Conservation (phyloP, 345 rosid genomes). For the Arabidopsis arenosa region DNA sequence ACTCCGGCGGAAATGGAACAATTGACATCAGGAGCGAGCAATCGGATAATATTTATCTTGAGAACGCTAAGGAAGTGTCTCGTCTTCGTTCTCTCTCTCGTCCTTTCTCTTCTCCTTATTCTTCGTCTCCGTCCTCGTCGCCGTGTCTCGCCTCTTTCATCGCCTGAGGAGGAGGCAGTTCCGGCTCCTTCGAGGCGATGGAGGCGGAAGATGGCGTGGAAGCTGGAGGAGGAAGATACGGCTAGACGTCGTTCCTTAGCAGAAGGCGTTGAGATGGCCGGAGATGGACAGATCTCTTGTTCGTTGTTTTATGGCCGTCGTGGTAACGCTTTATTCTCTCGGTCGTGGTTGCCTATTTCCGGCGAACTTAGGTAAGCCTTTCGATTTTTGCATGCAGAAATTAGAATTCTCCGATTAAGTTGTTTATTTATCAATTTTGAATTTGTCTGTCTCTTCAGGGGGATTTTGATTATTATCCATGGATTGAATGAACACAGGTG, state of each 20-base stretch:
- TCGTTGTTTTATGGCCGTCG: constrained; percentile 67
- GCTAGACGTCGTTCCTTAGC: constrained; percentile 80
- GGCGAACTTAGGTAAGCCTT: constrained; percentile 63
- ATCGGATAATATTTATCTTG: constrained; percentile 83
- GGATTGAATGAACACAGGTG: constrained; percentile 99
- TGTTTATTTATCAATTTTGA: constrained; percentile 12
- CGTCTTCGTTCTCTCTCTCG: constrained; percentile 56
- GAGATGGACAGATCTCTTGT: constrained; percentile 45
- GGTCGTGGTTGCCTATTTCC: constrained; percentile 84
- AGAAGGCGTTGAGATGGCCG: constrained; percentile 65
- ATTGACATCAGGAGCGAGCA: constrained; percentile 96
- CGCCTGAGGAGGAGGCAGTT: constrained; percentile 34
- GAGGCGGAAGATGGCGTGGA: constrained; percentile 60
- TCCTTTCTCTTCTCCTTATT: constrained; percentile 61
- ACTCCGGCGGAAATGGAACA: constrained; percentile 77
- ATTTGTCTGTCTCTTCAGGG: constrained; percentile 56
- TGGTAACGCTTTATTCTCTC: constrained; percentile 76
- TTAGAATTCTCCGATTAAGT: neutral
- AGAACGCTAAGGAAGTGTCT: constrained; percentile 55
- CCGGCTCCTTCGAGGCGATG: constrained; percentile 45
- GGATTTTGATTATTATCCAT: constrained; percentile 82
- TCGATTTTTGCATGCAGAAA: neutral
- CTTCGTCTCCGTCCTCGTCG: constrained; percentile 79
- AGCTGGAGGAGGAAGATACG: constrained; percentile 90
- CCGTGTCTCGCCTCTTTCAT: constrained; percentile 38